Conservation (phyloP, 2,329 filamentous ascomycete species). For the Cytospora paraplurivora region DNA sequence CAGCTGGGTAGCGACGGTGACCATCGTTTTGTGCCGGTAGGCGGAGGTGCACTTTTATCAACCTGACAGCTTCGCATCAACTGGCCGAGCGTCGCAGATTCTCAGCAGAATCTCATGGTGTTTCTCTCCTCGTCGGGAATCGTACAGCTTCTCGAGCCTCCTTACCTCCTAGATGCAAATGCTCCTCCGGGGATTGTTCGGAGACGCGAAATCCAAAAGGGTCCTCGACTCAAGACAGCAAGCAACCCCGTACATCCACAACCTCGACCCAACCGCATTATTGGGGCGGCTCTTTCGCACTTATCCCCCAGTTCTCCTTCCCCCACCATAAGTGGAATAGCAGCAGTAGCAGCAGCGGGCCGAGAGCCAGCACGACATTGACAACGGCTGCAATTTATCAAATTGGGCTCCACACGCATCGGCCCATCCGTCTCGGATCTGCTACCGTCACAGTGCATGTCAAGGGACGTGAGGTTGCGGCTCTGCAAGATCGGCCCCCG, state of each 20-base stretch:
- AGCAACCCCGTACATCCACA: not conserved
- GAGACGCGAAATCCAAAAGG: not conserved
- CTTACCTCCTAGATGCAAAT: not conserved
- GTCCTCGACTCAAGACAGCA: not conserved
- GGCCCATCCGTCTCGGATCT: slow-evolving; percentile 12
- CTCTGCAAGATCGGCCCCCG: slow-evolving; percentile 16
- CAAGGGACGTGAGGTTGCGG: slow-evolving; percentile 18
- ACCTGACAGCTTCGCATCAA: not conserved
- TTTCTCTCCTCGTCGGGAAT: not conserved
- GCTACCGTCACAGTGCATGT: slow-evolving; percentile 12
- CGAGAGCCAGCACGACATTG: slow-evolving; percentile 9
- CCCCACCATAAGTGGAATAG: not conserved
- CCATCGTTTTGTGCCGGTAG: not conserved
- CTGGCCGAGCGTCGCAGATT: not conserved
- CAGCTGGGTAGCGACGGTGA: not conserved
- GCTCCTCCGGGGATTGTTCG: not conserved
- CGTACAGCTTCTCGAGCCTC: not conserved
- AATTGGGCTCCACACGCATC: slow-evolving; percentile 17
- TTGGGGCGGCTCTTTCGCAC: not conserved
- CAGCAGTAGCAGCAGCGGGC: slow-evolving; percentile 6
- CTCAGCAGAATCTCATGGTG: not conserved
- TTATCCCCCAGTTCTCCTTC: not conserved
- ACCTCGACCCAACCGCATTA: not conserved
- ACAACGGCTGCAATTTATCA: slow-evolving; percentile 18
- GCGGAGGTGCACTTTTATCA: not conserved